Conservation (phyloP, 306 rosid genomes). For the Cicer judaicum region DNA sequence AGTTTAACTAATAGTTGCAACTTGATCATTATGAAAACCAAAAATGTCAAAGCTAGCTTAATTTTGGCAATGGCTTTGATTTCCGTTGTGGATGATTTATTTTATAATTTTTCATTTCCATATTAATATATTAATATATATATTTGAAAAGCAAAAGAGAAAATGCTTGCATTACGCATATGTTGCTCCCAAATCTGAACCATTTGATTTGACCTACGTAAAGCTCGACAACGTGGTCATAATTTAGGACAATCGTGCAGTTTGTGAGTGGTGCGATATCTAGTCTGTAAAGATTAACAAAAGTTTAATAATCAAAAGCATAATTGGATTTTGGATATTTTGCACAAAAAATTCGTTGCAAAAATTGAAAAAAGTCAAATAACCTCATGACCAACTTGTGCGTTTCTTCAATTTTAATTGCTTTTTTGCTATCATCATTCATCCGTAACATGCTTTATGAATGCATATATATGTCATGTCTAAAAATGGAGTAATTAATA, state of each 20-base stretch:
- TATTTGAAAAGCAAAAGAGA: slow-evolving; percentile 26
- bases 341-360: not conserved
- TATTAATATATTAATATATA: not conserved
- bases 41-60: slow-evolving; percentile 27
- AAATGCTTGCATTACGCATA: slow-evolving; percentile 39
- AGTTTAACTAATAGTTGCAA: slow-evolving; percentile 25
- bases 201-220: slow-evolving; percentile 37
- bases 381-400: not conserved
- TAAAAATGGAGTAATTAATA: too few species aligned
- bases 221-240: slow-evolving; percentile 38
- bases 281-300: not conserved
- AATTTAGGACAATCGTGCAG: slow-evolving; percentile 6
- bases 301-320: slow-evolving; percentile 26
- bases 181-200: slow-evolving; percentile 39
- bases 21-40: slow-evolving; percentile 24
- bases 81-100: slow-evolving; percentile 18
- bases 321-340: slow-evolving; percentile 26
- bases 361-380: slow-evolving; percentile 28
- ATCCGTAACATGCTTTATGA: not conserved
- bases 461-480: not conserved
- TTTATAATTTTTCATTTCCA: slow-evolving; percentile 11
- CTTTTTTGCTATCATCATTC: not conserved
- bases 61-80: not conserved
- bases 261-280: slow-evolving; percentile 37
- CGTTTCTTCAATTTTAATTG: not conserved